phyloP scores from a whole-genome alignment of 2,329 filamentous ascomycete species.

The Fusarium miscanthi region DNA sequence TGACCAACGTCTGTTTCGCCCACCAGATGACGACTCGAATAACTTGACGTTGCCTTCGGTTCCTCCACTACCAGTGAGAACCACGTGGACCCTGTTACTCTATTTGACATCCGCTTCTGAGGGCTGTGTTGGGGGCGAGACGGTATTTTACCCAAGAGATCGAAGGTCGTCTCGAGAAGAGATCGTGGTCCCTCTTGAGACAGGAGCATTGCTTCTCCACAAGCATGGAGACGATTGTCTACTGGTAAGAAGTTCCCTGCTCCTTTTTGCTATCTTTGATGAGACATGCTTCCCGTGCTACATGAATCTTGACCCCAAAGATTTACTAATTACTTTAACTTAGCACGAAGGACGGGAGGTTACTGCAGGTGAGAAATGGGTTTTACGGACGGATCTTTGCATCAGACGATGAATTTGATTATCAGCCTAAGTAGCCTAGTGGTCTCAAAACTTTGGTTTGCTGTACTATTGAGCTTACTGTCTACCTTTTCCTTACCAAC shows the following conservation, averaged over 20 bases:
- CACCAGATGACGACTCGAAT: slow-evolving; percentile 86
- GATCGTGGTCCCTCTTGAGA: slow-evolving; percentile 78
- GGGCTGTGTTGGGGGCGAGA: slow-evolving; percentile 86
- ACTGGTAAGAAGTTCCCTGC: slow-evolving; percentile 62
- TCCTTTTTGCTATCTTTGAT: not conserved
- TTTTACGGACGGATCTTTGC: slow-evolving; percentile 85
- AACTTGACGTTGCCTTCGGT: slow-evolving; percentile 65
- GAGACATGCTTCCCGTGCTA: not conserved
- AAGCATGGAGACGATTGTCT: slow-evolving; percentile 91
- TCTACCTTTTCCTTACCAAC: not conserved
- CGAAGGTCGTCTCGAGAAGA: slow-evolving; percentile 68
- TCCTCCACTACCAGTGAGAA: slow-evolving; percentile 56
- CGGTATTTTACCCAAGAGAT: slow-evolving; percentile 86
- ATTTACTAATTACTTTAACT: slow-evolving; percentile 17
- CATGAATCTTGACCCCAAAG: not conserved
- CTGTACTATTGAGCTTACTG: not conserved
- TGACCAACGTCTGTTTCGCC: slow-evolving; percentile 1
- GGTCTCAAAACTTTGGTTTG: not conserved
- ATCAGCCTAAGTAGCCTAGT: not conserved
- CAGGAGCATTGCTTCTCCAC: slow-evolving; percentile 88
- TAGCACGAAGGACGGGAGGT: slow-evolving; percentile 88
- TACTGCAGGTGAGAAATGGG: slow-evolving; percentile 86
- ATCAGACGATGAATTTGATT: slow-evolving; percentile 60
- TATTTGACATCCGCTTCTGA: slow-evolving; percentile 83
- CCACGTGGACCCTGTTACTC: slow-evolving; percentile 91